Percentiles rank a stretch among this genome's conserved stretches.
These are phyloP conservation scores for Herpetomonas tarakana DNA, from an alignment of 208 protist species.

Conservation along the genomic window DNA sequence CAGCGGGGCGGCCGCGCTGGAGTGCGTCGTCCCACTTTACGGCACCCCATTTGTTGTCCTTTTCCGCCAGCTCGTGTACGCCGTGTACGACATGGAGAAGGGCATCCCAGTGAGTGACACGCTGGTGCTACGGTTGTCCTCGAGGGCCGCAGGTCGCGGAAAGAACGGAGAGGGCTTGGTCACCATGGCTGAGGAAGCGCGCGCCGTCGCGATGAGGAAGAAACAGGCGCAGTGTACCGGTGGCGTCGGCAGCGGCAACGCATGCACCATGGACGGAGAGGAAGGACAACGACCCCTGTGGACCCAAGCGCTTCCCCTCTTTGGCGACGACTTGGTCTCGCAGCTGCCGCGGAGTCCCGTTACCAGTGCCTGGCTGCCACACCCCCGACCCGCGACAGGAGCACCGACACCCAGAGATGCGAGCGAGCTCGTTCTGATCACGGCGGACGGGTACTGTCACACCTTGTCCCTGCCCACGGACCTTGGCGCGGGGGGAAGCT, in stretches of 20 bases:
- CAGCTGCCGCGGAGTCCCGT: neutral
- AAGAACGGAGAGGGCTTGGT: neutral
- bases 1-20: conserved; percentile 3
- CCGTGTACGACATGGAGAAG: conserved; percentile 46
- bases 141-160: neutral
- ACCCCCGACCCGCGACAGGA: no score
- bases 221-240: no score
- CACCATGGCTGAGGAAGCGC: neutral
- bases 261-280: no score
- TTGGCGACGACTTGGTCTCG: neutral
- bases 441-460: no score
- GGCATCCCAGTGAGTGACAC: neutral
- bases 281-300: no score
- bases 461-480: no score
- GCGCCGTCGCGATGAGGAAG: no score
- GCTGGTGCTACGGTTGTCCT: neutral
- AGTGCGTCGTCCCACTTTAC: conserved; percentile 41
- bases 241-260: no score
- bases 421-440: no score
- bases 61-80: conserved; percentile 51
- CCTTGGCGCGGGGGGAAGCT: no score
- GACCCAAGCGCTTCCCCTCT: neutral
- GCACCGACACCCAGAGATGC: no score
- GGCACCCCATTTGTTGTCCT: conserved; percentile 49
- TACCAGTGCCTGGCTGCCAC: neutral